A percentile compares a stretch with the other conserved stretches of the same genome.
phyloP scores from a whole-genome alignment of 352 stramenopile genomes.

The Phytophthora sp. region DNA sequence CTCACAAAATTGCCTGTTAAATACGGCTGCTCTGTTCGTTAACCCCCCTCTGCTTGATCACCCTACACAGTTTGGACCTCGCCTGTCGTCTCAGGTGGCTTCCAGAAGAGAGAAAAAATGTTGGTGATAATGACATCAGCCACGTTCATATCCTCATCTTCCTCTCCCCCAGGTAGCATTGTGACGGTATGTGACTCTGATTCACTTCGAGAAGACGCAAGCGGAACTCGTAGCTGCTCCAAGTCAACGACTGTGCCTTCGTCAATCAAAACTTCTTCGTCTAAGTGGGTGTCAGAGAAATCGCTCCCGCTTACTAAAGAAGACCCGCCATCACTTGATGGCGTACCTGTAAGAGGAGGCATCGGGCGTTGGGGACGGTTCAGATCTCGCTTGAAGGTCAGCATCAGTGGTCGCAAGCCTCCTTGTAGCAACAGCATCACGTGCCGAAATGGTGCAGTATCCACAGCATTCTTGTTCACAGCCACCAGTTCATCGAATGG shows the following conservation, averaged over 20 bases:
- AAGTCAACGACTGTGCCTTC: conserved; percentile 34
- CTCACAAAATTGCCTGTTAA: conserved; percentile 17
- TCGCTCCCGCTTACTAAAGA: conserved; percentile 14
- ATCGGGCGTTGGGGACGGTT: conserved; percentile 4
- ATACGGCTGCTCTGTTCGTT: conserved; percentile 10
- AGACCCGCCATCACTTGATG: conserved; percentile 8
- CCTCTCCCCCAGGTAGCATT: not conserved
- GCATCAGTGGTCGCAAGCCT: conserved; percentile 71
- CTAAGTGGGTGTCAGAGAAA: conserved; percentile 34
- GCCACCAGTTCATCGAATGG: conserved; percentile 75
- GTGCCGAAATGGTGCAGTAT: conserved; percentile 75
- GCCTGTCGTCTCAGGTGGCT: conserved; percentile 42
- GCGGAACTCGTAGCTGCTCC: conserved; percentile 28
- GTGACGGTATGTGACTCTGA: not conserved
- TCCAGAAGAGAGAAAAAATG: conserved; percentile 87
- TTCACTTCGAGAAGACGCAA: not conserved
- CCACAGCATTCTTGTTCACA: conserved; percentile 77
- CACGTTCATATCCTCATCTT: conserved; percentile 59
- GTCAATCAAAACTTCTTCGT: conserved; percentile 68
- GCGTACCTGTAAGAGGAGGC: conserved; percentile 6
- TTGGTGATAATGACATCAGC: conserved; percentile 87
- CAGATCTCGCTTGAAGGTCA: conserved; percentile 72
- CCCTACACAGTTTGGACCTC: conserved; percentile 53
- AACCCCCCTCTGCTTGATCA: not conserved
- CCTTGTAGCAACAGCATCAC: conserved; percentile 85